phyloP scores from a whole-genome alignment of 805 yeast species.

The Lipomyces japonicus region DNA sequence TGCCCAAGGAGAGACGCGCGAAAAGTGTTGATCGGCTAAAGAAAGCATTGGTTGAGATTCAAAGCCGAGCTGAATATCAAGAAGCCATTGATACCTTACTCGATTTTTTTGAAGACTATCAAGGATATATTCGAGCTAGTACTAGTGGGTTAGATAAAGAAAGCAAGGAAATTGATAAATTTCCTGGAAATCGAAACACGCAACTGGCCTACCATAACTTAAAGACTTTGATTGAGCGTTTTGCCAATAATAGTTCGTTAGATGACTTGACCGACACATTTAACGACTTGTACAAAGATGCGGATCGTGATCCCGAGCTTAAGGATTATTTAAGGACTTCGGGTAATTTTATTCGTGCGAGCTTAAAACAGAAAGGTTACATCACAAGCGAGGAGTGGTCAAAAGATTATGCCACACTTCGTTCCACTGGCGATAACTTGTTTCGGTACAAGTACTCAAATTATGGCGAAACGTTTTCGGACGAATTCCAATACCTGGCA shows the following conservation, averaged over 20 bases:
- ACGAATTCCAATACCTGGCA: slow-evolving; percentile 10
- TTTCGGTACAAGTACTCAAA: slow-evolving; percentile 11
- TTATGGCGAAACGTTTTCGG: slow-evolving; percentile 14
- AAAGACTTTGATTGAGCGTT: slow-evolving; percentile 22
- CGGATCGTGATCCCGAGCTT: slow-evolving; percentile 24
- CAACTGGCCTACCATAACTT: slow-evolving; percentile 14
- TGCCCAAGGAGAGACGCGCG: slow-evolving; percentile 24
- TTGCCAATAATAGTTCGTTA: slow-evolving; percentile 24
- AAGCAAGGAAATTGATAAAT: slow-evolving; percentile 6
- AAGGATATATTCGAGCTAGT: background rate
- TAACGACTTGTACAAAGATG: slow-evolving; percentile 16
- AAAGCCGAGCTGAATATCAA: slow-evolving; percentile 24
- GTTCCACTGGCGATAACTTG: slow-evolving; percentile 16
- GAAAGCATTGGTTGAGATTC: slow-evolving; percentile 25
- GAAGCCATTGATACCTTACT: slow-evolving; percentile 24
- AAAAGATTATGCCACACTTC: slow-evolving; percentile 14
- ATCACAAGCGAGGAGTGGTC: slow-evolving; percentile 12
- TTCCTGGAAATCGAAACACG: slow-evolving; percentile 15
- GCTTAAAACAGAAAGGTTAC: slow-evolving; percentile 22
- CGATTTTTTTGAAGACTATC: slow-evolving; percentile 18
- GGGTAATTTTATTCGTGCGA: slow-evolving; percentile 14
- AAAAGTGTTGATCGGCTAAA: slow-evolving; percentile 16
- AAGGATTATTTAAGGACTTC: slow-evolving; percentile 17
- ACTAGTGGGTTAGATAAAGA: background rate
- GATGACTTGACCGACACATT: slow-evolving; percentile 12